A percentile compares a stretch with the other conserved stretches of the same genome.
These are phyloP conservation scores for Butyriboletus appendiculatus DNA, from an alignment of 1,284 basidiomycete genomes.

Conservation along the genomic window DNA sequence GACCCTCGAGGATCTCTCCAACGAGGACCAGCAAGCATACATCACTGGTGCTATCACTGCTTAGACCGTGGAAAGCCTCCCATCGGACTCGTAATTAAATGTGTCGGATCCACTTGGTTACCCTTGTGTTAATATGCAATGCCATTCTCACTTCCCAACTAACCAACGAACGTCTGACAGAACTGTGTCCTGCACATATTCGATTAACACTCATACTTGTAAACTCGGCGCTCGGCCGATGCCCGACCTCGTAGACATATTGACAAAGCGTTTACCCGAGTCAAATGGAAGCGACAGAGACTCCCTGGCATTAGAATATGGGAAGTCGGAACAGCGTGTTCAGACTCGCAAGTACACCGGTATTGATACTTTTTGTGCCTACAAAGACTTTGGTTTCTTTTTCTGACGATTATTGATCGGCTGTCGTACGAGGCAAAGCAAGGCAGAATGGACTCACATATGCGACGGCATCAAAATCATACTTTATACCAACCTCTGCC, in stretches of 20 bases:
- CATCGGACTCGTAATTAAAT: neutral
- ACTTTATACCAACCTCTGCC: slow-evolving; percentile 83
- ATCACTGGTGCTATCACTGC: slow-evolving; percentile 32
- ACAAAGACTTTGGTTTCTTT: slow-evolving; percentile 29
- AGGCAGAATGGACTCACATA: slow-evolving; percentile 55
- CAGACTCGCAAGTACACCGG: neutral
- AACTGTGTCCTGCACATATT: neutral
- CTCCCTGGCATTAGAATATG: neutral
- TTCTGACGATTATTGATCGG: slow-evolving; percentile 22
- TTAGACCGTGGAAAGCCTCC: slow-evolving; percentile 8
- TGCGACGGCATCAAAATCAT: slow-evolving; percentile 76
- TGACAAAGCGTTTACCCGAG: neutral
- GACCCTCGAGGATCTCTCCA: slow-evolving; percentile 57
- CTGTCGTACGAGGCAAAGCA: neutral
- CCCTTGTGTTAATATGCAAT: slow-evolving; percentile 6
- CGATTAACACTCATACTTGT: neutral
- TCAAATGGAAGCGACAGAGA: neutral
- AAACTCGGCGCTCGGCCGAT: neutral
- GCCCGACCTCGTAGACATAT: neutral
- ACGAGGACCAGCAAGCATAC: slow-evolving; percentile 52
- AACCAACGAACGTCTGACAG: neutral
- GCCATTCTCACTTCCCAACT: neutral
- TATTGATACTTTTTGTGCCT: neutral
- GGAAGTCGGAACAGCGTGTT: neutral
- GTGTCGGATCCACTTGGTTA: neutral